Conservation (phyloP, 1,284 basidiomycete genomes). For the Gastroboletus turbinatus region DNA sequence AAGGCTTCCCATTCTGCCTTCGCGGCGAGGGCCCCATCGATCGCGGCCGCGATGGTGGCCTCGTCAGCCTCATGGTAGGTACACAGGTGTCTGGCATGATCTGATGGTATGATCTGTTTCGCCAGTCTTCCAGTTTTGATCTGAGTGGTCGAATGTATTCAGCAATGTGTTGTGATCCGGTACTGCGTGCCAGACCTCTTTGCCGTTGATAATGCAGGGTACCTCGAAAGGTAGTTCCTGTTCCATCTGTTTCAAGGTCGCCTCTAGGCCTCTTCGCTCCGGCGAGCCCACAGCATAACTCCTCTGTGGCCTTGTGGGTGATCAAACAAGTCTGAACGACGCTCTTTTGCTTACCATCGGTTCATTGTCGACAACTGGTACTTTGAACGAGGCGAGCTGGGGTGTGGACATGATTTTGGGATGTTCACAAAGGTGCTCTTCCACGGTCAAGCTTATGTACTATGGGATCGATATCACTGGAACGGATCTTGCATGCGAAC, state of each 20-base stretch:
- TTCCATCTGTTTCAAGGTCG: constrained; percentile 80
- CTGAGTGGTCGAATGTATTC: constrained; percentile 38
- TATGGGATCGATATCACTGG: not conserved
- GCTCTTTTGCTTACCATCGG: constrained; percentile 66
- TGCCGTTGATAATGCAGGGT: constrained; percentile 90
- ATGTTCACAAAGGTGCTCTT: not conserved
- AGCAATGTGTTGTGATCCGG: not conserved
- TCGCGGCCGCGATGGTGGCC: constrained; percentile 75
- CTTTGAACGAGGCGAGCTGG: constrained; percentile 80
- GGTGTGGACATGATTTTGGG: constrained; percentile 50
- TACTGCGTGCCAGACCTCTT: constrained; percentile 58
- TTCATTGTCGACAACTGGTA: constrained; percentile 86
- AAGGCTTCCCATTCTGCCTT: constrained; percentile 90
- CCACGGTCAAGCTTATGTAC: not conserved
- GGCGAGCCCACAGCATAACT: constrained; percentile 79
- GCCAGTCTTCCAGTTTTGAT: constrained; percentile 82
- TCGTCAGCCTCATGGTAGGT: constrained; percentile 88
- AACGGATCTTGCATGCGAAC: constrained; percentile 13
- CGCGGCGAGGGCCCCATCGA: constrained; percentile 85
- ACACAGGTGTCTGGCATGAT: constrained; percentile 81
- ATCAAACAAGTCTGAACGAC: not conserved
- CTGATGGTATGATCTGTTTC: constrained; percentile 81
- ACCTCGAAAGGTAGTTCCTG: constrained; percentile 86
- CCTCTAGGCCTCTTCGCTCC: constrained; percentile 78
- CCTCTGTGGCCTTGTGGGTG: constrained; percentile 31